Conservation (phyloP, 192 early-diverging fungal genomes). For the Coemansia erecta region DNA sequence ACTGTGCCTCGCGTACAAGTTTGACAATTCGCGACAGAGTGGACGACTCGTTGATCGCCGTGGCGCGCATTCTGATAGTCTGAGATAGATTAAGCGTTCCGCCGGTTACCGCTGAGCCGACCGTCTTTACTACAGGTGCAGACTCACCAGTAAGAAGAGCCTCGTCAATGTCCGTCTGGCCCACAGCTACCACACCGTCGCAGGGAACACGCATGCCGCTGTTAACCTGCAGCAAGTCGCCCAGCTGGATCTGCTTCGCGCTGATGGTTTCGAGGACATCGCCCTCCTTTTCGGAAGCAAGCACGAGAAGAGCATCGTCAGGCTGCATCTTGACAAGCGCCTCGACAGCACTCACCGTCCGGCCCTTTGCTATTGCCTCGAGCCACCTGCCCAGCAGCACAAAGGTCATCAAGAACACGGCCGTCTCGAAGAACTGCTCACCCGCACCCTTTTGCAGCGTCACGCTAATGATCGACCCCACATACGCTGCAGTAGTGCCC, state of each 20-base stretch:
- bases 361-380: conserved; percentile 90
- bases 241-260: conserved; percentile 42
- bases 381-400: conserved; percentile 88
- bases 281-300: conserved; percentile 5
- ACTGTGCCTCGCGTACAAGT: conserved; percentile 91
- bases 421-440: conserved; percentile 93
- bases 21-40: conserved; percentile 87
- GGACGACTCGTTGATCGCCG: conserved; percentile 82
- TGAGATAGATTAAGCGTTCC: conserved; percentile 87
- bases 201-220: conserved; percentile 68
- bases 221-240: conserved; percentile 50
- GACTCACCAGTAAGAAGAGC: conserved; percentile 93
- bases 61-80: conserved; percentile 79
- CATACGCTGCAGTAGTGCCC: conserved; percentile 82
- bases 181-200: conserved; percentile 44
- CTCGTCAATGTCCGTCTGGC: conserved; percentile 73
- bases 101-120: conserved; percentile 73
- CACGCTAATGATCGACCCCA: conserved; percentile 72
- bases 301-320: conserved; percentile 40
- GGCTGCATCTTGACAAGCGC: conserved; percentile 64
- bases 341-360: conserved; percentile 76
- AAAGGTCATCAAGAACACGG: conserved; percentile 87
- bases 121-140: conserved; percentile 71
- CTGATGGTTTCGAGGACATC: conserved; percentile 30
- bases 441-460: conserved; percentile 51